phyloP scores from a whole-genome alignment of 495 filamentous ascomycete genomes.

The Xylaria telfairii region DNA sequence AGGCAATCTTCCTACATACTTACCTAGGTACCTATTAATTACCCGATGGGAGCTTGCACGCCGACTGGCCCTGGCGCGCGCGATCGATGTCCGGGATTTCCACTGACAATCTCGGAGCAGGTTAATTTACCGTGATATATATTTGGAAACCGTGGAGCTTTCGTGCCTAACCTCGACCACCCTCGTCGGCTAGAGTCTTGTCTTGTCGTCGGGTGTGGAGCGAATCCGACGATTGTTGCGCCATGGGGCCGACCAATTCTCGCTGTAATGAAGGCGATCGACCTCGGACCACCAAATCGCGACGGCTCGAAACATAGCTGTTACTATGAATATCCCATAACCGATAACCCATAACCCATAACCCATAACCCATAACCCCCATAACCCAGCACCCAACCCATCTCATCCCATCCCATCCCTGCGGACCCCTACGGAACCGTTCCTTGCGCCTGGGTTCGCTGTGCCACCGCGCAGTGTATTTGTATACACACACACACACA shows the following conservation, averaged over 20 bases:
- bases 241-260: constrained; percentile 1
- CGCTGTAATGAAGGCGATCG: neutral
- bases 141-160: constrained; percentile 7
- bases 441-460: neutral
- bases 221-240: constrained; percentile 3
- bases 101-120: neutral
- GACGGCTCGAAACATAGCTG: neutral
- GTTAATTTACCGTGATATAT: neutral
- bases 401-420: too few species aligned
- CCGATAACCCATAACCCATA: too few species aligned
- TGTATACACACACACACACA: neutral
- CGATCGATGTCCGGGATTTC: neutral
- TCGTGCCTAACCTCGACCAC: neutral
- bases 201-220: too few species aligned
- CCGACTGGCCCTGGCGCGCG: neutral
- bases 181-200: neutral
- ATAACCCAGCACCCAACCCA: too few species aligned
- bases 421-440: constrained; percentile 12
- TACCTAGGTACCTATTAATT: neutral
- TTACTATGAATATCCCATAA: constrained; percentile 28
- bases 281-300: constrained; percentile 8
- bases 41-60: neutral
- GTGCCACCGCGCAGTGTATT: neutral
- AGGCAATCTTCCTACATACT: neutral
- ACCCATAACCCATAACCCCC: too few species aligned